phyloP scores from a whole-genome alignment of 169 alveolate genomes.

The Cryptosporidium ryanae region DNA sequence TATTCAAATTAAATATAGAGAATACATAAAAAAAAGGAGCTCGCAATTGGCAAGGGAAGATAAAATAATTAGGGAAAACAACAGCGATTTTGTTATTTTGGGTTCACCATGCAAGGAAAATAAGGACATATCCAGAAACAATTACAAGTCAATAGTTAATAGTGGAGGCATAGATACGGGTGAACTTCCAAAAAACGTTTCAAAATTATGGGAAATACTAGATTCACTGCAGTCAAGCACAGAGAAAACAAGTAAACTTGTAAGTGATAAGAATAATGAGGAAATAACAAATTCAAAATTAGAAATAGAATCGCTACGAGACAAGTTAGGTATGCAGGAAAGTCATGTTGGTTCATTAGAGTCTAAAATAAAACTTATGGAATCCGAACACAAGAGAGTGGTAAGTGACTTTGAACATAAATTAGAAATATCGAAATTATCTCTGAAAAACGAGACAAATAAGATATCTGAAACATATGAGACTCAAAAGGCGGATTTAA shows the following conservation, averaged over 20 bases:
- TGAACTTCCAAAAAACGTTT: constrained; percentile 34
- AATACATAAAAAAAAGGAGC: background rate
- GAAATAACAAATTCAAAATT: constrained; percentile 57
- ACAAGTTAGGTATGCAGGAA: constrained; percentile 26
- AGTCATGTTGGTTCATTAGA: constrained; percentile 33
- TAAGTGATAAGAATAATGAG: constrained; percentile 23
- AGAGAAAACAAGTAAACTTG: background rate
- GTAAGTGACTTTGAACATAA: constrained; percentile 66
- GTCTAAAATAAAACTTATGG: constrained; percentile 54
- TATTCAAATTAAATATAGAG: constrained; percentile 27
- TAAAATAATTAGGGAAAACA: background rate
- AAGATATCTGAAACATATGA: constrained; percentile 33
- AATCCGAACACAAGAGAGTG: constrained; percentile 51
- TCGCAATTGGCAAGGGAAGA: background rate
- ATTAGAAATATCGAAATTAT: constrained; percentile 24
- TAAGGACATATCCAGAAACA: background rate
- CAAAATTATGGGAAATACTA: constrained; percentile 66
- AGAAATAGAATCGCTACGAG: constrained; percentile 42
- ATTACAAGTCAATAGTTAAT: background rate
- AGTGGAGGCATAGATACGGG: background rate
- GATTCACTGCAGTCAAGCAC: constrained; percentile 47
- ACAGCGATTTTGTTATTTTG: background rate
- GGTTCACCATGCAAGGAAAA: background rate
- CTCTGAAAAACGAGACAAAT: constrained; percentile 43
- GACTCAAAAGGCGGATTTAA: constrained; percentile 27